Base-by-base conservation (phyloP, 441 rosid species). In the Adansonia madagascariensis region DNA sequence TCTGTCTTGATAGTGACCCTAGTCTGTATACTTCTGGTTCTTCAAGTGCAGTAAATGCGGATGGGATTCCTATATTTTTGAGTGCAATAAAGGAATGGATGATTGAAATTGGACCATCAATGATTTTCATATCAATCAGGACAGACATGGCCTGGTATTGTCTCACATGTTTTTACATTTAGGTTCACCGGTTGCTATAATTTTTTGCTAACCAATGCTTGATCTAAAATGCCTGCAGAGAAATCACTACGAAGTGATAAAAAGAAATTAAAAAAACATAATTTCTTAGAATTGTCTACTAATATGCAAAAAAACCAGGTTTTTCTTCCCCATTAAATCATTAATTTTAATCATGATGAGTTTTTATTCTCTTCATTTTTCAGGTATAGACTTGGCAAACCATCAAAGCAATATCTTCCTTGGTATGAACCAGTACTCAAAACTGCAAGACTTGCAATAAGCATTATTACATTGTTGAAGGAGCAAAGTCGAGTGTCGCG, bases 371-470 rank as follows among this genome's bases (percentile, higher is more conserved):
- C n/a, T 59, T 8, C 39, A 47, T 20, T 74, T 47, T 83, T 80
- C 87, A 93, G 96, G 98, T 95, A 93, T 83, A 84, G 92, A 76
- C 97, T 91, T 41, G 97, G 97, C 12, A 85, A 83, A 77, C 99
- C 99, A 17, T 88, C 97, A 68, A 89, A 90, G 78, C 93, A 85
- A 68, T 95, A 93, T 85, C 86, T 90, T 31, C 88, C 91, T 2
- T 95, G 99, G 98, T 87, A 73, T 62, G 77, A 79, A 77, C 89
- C 93, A 53, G 90, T 92, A 53, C 68, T 91, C n/a, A 92, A 89
- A 89, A 88, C 93, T 17, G 95, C 90, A 17, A 80, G 81, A 71
- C 85, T 91, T 39, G 98, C 90, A 24, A 80, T 84, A 60, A 82
- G 91, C 84, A 89, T 95, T 27, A 85, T 90, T 56, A 79, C 89